Evolutionary conservation across 2,329 filamentous ascomycete genomes (phyloP), one percentile per base, ranked within the genome.

Genomic region (Thermoascus crustaceus): DNA sequence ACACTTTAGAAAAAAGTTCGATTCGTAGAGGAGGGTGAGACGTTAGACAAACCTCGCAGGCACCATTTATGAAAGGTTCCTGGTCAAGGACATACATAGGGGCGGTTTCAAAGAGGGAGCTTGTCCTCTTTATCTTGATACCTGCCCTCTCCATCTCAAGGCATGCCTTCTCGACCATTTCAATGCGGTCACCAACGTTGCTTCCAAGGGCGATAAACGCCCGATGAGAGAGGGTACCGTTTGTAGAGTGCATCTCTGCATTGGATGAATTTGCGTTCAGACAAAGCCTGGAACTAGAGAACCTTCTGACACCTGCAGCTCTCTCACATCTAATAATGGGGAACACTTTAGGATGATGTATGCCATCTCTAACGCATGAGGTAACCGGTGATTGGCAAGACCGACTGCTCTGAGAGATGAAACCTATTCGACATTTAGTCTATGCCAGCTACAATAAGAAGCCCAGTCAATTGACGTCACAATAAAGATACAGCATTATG

Each of bases 1-100:
- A 5, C 32, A 18, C 33, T 18, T 18, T 25, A 30, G 13, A 29
- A 17, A 26, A 16, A 17, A 10, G 17, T 26, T 41, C 41, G 37
- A n/a, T n/a, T n/a, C n/a, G n/a, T n/a, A n/a, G n/a, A 37, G 35
- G 20, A 11, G 13, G 31, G 23, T 31, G 30, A 6, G 30, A 19
- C 5, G 11, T 10, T 4, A 19, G 32, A 68, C 77, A 57, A 60
- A 93, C 87, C 78, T 94, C 85, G 59, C 86, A 94, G 38, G 80
- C 88, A 13, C 87, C 91, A 56, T 98, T 98, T 31, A 95, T 67
- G 55, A 98, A 98, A 19, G 76, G 75, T 43, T 80, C 79, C 59
- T 98, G 91, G 44, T 95, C 82, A 43, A 83, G 67, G 44, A 95
- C 83, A 61, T 98, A 98, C 91, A 98, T 98, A 14, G 91, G 86